Percentiles rank a stretch among this genome's conserved stretches.
These are phyloP conservation scores for Aspergillus conjunctus DNA, from an alignment of 495 filamentous ascomycete genomes.

Conservation along the genomic window DNA sequence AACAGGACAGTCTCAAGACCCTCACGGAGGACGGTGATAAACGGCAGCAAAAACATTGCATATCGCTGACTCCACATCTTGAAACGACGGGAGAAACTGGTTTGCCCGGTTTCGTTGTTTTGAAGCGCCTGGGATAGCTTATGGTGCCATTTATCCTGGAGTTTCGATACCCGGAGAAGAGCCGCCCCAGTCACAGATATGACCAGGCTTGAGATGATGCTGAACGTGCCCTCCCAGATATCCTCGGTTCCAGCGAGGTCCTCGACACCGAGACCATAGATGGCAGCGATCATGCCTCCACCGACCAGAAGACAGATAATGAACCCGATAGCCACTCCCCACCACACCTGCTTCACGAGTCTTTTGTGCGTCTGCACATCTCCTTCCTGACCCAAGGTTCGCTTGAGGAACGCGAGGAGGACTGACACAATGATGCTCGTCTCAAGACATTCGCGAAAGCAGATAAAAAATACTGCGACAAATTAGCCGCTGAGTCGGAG, in stretches of 20 bases:
- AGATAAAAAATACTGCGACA: conserved; percentile 72
- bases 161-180: conserved; percentile 77
- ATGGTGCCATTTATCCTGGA: conserved; percentile 81
- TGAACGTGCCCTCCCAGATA: conserved; percentile 78
- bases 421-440: conserved; percentile 81
- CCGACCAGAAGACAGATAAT: conserved; percentile 69
- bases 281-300: conserved; percentile 73
- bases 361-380: conserved; percentile 63
- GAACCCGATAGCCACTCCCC: conserved; percentile 64
- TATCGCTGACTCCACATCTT: conserved; percentile 75
- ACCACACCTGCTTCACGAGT: conserved; percentile 75
- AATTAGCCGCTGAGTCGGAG: too few species aligned
- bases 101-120: conserved; percentile 37
- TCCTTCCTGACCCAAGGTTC: conserved; percentile 63
- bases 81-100: conserved; percentile 40
- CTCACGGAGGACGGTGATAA: conserved; percentile 81
- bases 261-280: conserved; percentile 71
- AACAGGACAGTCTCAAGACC: conserved; percentile 82
- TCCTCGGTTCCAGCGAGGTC: conserved; percentile 66
- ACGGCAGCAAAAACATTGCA: conserved; percentile 78
- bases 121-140: conserved; percentile 73
- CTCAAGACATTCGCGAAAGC: conserved; percentile 83
- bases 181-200: conserved; percentile 79
- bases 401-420: conserved; percentile 78
- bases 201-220: conserved; percentile 69